Percentiles rank a stretch among this genome's conserved stretches.
Evolutionary conservation across 768 basidiomycete species (phyloP).

Genomic region (Agrocybe praecox): DNA sequence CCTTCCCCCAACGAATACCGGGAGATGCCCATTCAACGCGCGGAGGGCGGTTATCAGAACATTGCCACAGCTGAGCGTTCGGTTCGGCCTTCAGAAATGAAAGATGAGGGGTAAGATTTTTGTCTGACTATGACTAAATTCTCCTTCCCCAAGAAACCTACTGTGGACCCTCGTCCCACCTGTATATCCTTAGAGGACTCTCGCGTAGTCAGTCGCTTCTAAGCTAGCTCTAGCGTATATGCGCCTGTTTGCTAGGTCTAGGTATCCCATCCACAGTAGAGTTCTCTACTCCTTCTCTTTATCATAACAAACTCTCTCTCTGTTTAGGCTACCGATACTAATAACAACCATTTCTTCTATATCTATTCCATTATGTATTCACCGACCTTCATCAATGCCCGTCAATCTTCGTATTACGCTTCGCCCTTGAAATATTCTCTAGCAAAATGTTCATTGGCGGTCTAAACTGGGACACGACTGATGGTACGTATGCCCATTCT

Average conservation of each 20-base stretch:
- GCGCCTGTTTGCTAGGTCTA: slow-evolving; percentile 66
- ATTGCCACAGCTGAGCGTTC: slow-evolving; percentile 58
- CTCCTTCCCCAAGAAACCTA: slow-evolving; percentile 22
- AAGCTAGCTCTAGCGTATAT: slow-evolving; percentile 78
- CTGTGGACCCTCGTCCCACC: slow-evolving; percentile 27
- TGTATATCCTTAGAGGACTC: slow-evolving; percentile 45
- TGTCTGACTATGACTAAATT: slow-evolving; percentile 26
- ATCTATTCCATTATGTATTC: slow-evolving; percentile 33
- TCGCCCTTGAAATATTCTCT: slow-evolving; percentile 32
- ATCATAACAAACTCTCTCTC: slow-evolving; percentile 54
- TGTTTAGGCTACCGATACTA: slow-evolving; percentile 82
- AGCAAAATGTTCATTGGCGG: slow-evolving; percentile 99
- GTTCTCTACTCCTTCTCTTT: slow-evolving; percentile 58
- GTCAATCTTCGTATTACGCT: slow-evolving; percentile 16
- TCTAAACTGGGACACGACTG: slow-evolving; percentile 99
- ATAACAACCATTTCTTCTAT: slow-evolving; percentile 66
- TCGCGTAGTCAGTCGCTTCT: slow-evolving; percentile 64
- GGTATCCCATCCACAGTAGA: slow-evolving; percentile 71
- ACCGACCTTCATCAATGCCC: slow-evolving; percentile 21
- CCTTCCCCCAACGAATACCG: slow-evolving; percentile 56
- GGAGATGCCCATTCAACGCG: slow-evolving; percentile 34
- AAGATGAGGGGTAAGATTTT: slow-evolving; percentile 94
- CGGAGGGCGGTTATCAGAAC: slow-evolving; percentile 44
- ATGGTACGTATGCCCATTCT: slow-evolving; percentile 71
- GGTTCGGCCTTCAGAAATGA: slow-evolving; percentile 88